Percentiles rank a stretch among this genome's conserved stretches.
phyloP scores from a whole-genome alignment of 495 filamentous ascomycete genomes.

The Melanomma pulvis-pyrius region DNA sequence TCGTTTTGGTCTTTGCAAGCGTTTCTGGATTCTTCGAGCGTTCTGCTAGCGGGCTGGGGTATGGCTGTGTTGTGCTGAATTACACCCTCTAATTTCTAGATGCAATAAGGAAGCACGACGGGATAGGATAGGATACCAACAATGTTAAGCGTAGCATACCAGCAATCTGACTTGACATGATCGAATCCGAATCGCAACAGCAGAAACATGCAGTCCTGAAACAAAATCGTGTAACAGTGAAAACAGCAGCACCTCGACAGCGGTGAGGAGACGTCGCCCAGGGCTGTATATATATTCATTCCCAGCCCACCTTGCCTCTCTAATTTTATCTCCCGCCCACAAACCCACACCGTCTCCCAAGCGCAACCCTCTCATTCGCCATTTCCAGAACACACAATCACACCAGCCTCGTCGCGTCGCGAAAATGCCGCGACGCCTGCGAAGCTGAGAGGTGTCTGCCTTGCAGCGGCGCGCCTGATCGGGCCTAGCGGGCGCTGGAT shows the following conservation, averaged over 20 bases:
- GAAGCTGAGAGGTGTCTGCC: conserved; percentile 4
- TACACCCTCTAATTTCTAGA: neutral
- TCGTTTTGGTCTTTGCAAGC: neutral
- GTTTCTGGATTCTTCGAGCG: neutral
- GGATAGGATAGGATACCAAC: neutral
- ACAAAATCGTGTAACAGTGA: neutral
- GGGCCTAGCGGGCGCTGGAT: neutral
- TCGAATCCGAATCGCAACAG: neutral
- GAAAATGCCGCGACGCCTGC: neutral
- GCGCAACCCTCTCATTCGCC: conserved; percentile 6
- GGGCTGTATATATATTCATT: neutral
- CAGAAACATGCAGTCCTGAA: neutral
- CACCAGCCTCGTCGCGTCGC: neutral
- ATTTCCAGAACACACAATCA: neutral
- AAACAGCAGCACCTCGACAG: no score
- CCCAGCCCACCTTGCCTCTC: neutral
- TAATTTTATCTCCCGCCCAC: neutral
- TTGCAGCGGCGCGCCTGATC: neutral
- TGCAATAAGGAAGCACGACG: neutral
- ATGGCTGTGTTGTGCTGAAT: neutral
- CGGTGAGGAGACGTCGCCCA: neutral
- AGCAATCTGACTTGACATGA: neutral
- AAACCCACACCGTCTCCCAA: neutral
- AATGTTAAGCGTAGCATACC: neutral
- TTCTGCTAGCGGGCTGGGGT: neutral